Evolutionary conservation across 371 early-diverging fungal genomes (phyloP).

Genomic region (Dinochytrium kinnereticum): DNA sequence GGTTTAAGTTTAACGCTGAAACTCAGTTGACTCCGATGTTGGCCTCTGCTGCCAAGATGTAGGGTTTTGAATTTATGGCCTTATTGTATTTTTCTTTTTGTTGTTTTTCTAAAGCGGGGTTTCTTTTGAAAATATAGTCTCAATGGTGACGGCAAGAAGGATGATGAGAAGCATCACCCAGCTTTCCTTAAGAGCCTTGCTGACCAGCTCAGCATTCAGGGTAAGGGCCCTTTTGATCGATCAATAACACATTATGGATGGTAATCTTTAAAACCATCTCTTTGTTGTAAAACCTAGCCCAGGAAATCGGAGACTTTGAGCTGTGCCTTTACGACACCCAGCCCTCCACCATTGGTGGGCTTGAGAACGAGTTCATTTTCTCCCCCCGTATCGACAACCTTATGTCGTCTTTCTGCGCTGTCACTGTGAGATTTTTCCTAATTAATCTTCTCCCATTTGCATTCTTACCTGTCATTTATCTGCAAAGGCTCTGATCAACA

Average conservation of each 20-base stretch:
- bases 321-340: slow-evolving; percentile 92
- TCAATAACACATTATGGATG: not conserved
- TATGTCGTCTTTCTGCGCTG: slow-evolving; percentile 87
- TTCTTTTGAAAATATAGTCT: slow-evolving; percentile 25
- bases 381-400: slow-evolving; percentile 95
- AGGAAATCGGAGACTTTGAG: slow-evolving; percentile 90
- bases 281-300: slow-evolving; percentile 47
- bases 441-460: slow-evolving; percentile 7
- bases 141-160: slow-evolving; percentile 31
- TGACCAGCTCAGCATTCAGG: slow-evolving; percentile 71
- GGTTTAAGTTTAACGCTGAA: slow-evolving; percentile 95
- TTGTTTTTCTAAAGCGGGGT: not conserved
- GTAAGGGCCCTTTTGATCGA: slow-evolving; percentile 49
- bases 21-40: slow-evolving; percentile 89
- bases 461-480: slow-evolving; percentile 6
- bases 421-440: slow-evolving; percentile 57
- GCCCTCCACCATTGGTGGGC: slow-evolving; percentile 81
- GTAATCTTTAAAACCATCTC: not conserved
- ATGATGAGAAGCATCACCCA: slow-evolving; percentile 71
- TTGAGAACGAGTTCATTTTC: slow-evolving; percentile 90
- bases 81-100: not conserved
- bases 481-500: slow-evolving; percentile 61
- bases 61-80: slow-evolving; percentile 27
- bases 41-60: slow-evolving; percentile 76
- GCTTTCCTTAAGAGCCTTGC: slow-evolving; percentile 75